phyloP scores from a whole-genome alignment of 352 stramenopile genomes.

The Globisporangium paddicum region DNA sequence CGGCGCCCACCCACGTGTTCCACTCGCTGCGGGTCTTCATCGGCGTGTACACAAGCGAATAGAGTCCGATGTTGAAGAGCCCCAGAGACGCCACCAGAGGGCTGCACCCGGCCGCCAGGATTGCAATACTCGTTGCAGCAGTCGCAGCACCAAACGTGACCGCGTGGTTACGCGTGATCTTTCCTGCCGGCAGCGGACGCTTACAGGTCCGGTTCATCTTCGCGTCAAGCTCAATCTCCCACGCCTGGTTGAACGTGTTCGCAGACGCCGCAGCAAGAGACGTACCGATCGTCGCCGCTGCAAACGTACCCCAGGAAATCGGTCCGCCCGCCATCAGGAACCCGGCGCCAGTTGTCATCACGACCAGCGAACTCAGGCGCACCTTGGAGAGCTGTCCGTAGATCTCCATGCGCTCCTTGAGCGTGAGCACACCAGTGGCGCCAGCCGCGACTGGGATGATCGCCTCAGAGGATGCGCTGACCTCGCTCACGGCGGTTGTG shows the following conservation, averaged over 20 bases:
- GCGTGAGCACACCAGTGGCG: conserved; percentile 24
- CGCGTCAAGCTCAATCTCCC: conserved; percentile 92
- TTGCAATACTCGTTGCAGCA: conserved; percentile 79
- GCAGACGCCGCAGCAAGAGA: conserved; percentile 92
- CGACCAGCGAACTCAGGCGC: conserved; percentile 93
- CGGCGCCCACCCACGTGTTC: conserved; percentile 98
- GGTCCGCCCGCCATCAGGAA: conserved; percentile 96
- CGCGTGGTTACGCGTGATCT: conserved; percentile 74
- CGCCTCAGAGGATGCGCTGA: background rate
- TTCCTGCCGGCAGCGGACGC: conserved; percentile 90
- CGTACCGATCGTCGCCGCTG: conserved; percentile 91
- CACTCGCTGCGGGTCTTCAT: conserved; percentile 95
- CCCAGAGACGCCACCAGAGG: conserved; percentile 95
- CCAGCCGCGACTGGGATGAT: background rate
- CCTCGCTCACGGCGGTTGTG: conserved; percentile 20
- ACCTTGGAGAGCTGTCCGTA: conserved; percentile 94
- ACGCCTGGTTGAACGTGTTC: conserved; percentile 98
- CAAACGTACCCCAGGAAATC: conserved; percentile 86
- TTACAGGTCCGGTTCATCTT: conserved; percentile 97
- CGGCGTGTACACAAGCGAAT: conserved; percentile 98
- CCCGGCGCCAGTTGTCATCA: conserved; percentile 94
- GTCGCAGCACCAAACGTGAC: conserved; percentile 82
- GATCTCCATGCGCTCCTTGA: conserved; percentile 63
- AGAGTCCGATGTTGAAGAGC: conserved; percentile 96
- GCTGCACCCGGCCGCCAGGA: conserved; percentile 92